Percentiles rank a stretch among this genome's conserved stretches.
These are phyloP conservation scores for Solanum lycopersicoides DNA, from an alignment of 257 asterid genomes.

Conservation along the genomic window DNA sequence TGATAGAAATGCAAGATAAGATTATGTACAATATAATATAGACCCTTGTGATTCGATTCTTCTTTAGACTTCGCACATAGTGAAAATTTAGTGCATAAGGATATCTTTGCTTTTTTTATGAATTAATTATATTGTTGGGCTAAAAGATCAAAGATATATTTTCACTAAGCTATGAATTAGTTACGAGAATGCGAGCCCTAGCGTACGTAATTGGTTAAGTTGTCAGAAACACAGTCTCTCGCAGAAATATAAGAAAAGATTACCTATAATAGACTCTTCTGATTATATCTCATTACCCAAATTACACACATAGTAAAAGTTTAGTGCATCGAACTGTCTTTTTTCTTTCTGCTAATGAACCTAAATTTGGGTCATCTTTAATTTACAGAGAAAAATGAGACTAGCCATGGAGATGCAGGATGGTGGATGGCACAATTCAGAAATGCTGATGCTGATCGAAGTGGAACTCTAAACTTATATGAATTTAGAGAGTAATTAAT, in stretches of 20 bases:
- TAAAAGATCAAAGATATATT: neutral
- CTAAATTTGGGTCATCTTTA: neutral
- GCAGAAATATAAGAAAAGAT: too few relatives aligned
- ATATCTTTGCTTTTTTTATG: neutral
- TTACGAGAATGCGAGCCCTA: too few relatives aligned
- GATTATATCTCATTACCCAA: too few relatives aligned
- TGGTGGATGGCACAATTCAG: constrained; percentile 35
- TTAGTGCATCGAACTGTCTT: too few relatives aligned
- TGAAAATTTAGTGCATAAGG: neutral
- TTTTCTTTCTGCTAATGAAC: neutral
- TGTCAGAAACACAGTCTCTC: too few relatives aligned
- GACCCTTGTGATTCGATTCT: neutral
- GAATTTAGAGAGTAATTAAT: constrained; percentile 28
- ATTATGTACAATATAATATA: too few relatives aligned
- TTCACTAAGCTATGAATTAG: too few relatives aligned
- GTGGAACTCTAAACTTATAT: constrained; percentile 20
- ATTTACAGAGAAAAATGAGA: constrained; percentile 16
- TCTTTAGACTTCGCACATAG: neutral
- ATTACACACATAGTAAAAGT: rapidly evolving
- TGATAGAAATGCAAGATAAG: too few relatives aligned
- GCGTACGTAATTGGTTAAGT: too few relatives aligned
- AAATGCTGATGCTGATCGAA: constrained; percentile 27
- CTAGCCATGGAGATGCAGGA: constrained; percentile 19
- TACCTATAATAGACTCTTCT: too few relatives aligned
- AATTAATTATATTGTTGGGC: neutral